Percentiles rank a stretch among this genome's conserved stretches.
These are phyloP conservation scores for Citrus glauca DNA, from an alignment of 345 rosid species.

Conservation along the genomic window DNA sequence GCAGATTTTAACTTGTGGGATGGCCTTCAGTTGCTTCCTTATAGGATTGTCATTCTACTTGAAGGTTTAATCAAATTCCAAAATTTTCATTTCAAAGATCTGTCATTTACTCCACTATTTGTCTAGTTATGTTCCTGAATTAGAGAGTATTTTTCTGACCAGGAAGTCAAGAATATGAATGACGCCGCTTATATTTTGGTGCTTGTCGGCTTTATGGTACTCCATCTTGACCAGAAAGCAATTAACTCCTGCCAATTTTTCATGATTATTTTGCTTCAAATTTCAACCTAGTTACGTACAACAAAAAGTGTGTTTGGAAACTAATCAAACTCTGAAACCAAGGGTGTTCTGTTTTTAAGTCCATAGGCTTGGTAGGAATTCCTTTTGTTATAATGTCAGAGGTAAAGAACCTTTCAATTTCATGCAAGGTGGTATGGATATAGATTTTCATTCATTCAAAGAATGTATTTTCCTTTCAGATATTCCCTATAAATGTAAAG, in stretches of 20 bases:
- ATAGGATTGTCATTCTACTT: conserved; percentile 43
- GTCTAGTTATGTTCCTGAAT: not conserved
- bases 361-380: conserved; percentile 49
- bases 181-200: conserved; percentile 31
- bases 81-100: not conserved
- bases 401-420: conserved; percentile 29
- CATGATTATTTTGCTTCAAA: not conserved
- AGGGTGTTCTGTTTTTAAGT: conserved; percentile 34
- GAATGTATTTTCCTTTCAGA: conserved; percentile 19
- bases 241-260: not conserved
- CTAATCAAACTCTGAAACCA: conserved; percentile 13
- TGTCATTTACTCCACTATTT: not conserved
- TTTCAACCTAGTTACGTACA: not conserved
- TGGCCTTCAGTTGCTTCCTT: conserved; percentile 30
- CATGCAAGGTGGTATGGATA: not conserved
- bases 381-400: conserved; percentile 69
- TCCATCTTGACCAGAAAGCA: not conserved
- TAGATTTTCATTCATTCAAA: not conserved
- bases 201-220: conserved; percentile 37
- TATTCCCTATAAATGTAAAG: conserved; percentile 48
- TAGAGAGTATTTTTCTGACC: not conserved
- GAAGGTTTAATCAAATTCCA: conserved; percentile 30
- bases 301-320: not conserved
- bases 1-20: conserved; percentile 51
- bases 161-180: conserved; percentile 22